Conservation (phyloP, 805 yeast species). For the Grigorovia jiainica region DNA sequence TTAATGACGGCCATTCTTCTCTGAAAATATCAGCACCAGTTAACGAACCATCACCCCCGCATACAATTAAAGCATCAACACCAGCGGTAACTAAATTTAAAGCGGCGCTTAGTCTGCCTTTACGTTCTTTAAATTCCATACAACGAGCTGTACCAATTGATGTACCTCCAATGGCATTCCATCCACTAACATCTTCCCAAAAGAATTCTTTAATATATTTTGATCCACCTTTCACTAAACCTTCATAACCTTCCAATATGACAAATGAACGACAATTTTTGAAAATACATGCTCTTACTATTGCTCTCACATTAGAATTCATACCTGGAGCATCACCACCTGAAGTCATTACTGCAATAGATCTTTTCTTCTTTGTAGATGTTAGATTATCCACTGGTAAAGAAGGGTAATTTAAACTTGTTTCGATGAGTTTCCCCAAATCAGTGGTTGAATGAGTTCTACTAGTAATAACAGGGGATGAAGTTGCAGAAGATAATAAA, state of each 20-base stretch:
- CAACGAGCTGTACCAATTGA: slow-evolving; percentile 72
- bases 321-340: slow-evolving; percentile 79
- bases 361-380: slow-evolving; percentile 18
- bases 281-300: slow-evolving; percentile 54
- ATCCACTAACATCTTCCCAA: slow-evolving; percentile 68
- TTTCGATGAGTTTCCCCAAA: slow-evolving; percentile 6
- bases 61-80: slow-evolving; percentile 65
- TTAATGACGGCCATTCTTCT: slow-evolving; percentile 64
- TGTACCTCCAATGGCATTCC: slow-evolving; percentile 64
- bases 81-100: slow-evolving; percentile 57
- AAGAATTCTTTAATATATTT: slow-evolving; percentile 44
- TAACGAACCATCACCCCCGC: slow-evolving; percentile 78
- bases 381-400: slow-evolving; percentile 8
- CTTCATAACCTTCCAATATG: slow-evolving; percentile 63
- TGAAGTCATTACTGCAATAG: slow-evolving; percentile 68
- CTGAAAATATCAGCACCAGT: slow-evolving; percentile 76
- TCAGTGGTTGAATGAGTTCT: slow-evolving; percentile 14
- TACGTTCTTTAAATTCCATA: slow-evolving; percentile 51
- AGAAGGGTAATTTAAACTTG: slow-evolving; percentile 11
- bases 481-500: slow-evolving; percentile 5
- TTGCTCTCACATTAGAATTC: slow-evolving; percentile 71
- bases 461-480: slow-evolving; percentile 4
- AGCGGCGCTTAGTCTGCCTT: slow-evolving; percentile 55
- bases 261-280: slow-evolving; percentile 57
- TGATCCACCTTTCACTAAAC: slow-evolving; percentile 57